Conservation (phyloP, 108 stramenopile genomes). For the Pseudonitzschia pungens region DNA sequence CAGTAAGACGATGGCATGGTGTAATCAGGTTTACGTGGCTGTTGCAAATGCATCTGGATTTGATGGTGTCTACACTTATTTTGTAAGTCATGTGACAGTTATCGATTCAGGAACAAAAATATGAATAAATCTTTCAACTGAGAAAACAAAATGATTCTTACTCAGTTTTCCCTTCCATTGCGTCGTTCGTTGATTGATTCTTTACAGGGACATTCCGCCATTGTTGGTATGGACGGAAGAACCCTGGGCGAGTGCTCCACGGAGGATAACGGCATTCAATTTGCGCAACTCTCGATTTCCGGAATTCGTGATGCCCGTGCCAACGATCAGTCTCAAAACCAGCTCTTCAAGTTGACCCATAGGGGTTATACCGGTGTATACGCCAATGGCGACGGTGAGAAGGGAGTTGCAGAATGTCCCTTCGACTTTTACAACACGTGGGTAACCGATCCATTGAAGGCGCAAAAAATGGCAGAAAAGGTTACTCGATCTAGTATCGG, state of each 20-base stretch:
- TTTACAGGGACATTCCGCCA: conserved; percentile 59
- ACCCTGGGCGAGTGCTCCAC: conserved; percentile 83
- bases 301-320: conserved; percentile 70
- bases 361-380: conserved; percentile 71
- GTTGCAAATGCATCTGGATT: conserved; percentile 85
- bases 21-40: conserved; percentile 85
- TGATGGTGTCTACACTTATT: conserved; percentile 67
- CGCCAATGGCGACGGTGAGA: conserved; percentile 77
- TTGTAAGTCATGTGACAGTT: conserved; percentile 18
- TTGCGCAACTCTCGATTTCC: conserved; percentile 69
- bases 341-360: conserved; percentile 78
- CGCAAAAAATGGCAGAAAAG: conserved; percentile 67
- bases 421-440: conserved; percentile 74
- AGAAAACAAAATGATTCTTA: background rate
- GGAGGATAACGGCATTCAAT: conserved; percentile 78
- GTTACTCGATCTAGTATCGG: conserved; percentile 77
- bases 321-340: conserved; percentile 78
- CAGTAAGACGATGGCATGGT: conserved; percentile 84
- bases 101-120: background rate
- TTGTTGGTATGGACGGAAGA: conserved; percentile 71
- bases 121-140: background rate
- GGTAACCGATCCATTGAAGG: conserved; percentile 73
- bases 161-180: background rate
- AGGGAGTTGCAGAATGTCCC: conserved; percentile 68
- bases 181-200: conserved; percentile 21